Percentiles rank a stretch among this genome's conserved stretches.
phyloP scores from a whole-genome alignment of 2,329 filamentous ascomycete genomes.

The Colletotrichum liaoningense region DNA sequence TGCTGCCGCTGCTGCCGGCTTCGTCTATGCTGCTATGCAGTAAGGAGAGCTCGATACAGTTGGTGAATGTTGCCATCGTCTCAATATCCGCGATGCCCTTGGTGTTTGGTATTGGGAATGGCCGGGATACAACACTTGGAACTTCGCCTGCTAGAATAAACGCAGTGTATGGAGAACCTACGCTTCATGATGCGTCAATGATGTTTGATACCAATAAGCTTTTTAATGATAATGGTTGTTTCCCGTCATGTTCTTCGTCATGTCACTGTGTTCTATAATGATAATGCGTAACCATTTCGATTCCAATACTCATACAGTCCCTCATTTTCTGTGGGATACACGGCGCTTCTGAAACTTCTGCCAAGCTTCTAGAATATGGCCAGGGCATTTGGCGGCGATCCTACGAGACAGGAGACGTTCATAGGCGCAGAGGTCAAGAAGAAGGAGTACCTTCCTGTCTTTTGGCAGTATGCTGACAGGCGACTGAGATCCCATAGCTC shows the following conservation, averaged over 20 bases:
- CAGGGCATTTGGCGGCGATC: constrained; percentile 60
- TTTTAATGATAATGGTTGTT: background rate
- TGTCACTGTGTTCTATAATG: background rate
- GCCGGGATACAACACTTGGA: too few relatives aligned
- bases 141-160: too few relatives aligned
- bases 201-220: background rate
- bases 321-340: too few relatives aligned
- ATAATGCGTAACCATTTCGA: background rate
- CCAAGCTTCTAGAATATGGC: constrained; percentile 52
- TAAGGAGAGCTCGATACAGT: background rate
- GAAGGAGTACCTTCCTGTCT: constrained; percentile 67
- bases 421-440: constrained; percentile 70
- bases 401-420: constrained; percentile 65
- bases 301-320: background rate
- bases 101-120: too few relatives aligned
- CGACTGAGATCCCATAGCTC: constrained; percentile 68
- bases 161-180: too few relatives aligned
- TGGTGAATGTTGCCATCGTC: background rate
- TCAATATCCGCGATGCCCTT: background rate
- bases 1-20: background rate
- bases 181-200: background rate
- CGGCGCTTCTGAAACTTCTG: too few relatives aligned
- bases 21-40: background rate
- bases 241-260: background rate
- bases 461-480: constrained; percentile 63